Evolutionary conservation across 2,329 filamentous ascomycete genomes (phyloP).

Genomic region (Camillea tinctor): DNA sequence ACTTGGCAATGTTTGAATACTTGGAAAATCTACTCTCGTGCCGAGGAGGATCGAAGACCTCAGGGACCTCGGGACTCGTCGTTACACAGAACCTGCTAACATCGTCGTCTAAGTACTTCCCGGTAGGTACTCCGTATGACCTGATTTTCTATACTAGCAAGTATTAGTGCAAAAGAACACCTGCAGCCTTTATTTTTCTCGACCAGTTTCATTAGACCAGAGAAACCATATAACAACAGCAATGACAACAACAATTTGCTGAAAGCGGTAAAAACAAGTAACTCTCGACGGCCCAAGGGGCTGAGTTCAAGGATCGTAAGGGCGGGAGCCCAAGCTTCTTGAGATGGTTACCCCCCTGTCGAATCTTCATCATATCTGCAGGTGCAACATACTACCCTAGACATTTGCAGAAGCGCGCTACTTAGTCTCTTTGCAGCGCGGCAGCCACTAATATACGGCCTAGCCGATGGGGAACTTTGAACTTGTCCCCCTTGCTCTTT

Average conservation of each 20-base stretch:
- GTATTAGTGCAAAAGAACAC: not conserved
- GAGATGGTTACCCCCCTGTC: not conserved
- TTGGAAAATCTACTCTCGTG: not conserved
- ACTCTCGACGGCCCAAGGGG: not conserved
- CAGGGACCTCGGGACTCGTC: not conserved
- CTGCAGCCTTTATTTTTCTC: not conserved
- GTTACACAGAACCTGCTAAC: not conserved
- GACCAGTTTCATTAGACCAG: not conserved
- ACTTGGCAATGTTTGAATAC: not conserved
- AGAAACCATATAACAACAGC: not conserved
- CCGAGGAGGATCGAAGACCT: not conserved
- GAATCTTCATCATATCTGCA: not conserved
- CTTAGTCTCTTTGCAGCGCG: not conserved
- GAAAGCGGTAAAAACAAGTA: not conserved
- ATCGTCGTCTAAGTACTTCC: too few relatives aligned
- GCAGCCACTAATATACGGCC: not conserved
- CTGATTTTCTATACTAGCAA: not conserved
- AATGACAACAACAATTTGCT: not conserved
- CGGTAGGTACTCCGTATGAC: too few relatives aligned
- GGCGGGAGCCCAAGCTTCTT: not conserved
- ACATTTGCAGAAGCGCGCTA: not conserved
- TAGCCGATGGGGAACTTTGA: too few relatives aligned
- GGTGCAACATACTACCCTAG: not conserved
- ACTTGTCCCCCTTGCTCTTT: constrained; percentile 7
- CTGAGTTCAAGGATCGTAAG: not conserved